These are phyloP conservation scores for Colletotrichum neosansevieriae DNA, from an alignment of 2,329 filamentous ascomycete species.

Conservation along the genomic window DNA sequence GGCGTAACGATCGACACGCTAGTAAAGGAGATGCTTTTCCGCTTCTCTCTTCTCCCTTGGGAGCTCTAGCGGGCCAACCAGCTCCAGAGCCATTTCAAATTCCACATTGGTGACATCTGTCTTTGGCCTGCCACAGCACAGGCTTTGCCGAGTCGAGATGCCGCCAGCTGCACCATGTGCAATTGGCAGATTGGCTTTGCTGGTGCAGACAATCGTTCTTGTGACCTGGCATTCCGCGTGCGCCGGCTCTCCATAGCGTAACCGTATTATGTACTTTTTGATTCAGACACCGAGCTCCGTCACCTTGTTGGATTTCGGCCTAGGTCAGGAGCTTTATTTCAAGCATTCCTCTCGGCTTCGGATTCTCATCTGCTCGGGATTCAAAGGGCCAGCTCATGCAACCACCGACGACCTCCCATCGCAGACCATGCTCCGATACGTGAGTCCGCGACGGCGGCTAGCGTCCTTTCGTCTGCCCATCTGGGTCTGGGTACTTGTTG, in stretches of 20 bases:
- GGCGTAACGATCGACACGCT: constrained; percentile 22
- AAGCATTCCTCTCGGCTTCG: constrained; percentile 10
- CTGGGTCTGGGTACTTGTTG: constrained; percentile 33
- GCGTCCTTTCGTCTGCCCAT: constrained; percentile 8
- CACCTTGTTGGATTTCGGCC: neutral
- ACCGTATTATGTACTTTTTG: constrained; percentile 1
- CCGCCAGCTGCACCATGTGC: constrained; percentile 15
- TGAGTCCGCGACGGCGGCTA: constrained; percentile 20
- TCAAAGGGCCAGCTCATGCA: constrained; percentile 4
- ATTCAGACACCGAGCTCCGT: constrained; percentile 10
- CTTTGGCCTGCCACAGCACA: constrained; percentile 10
- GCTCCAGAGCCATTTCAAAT: neutral
- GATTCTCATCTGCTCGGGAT: neutral
- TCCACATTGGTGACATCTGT: constrained; percentile 2
- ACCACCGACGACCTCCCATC: neutral
- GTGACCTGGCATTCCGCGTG: constrained; percentile 2
- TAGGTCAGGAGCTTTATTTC: neutral
- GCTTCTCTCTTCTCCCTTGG: constrained; percentile 10
- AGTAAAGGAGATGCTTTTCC: constrained; percentile 9
- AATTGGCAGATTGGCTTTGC: constrained; percentile 1
- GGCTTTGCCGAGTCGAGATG: constrained; percentile 5
- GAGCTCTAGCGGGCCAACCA: neutral
- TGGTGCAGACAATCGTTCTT: neutral
- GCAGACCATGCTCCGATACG: constrained; percentile 29
- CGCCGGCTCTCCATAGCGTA: constrained; percentile 8